A percentile compares a stretch with the other conserved stretches of the same genome.
Conservation (phyloP, 2,329 filamentous ascomycete genomes). For the Pseudogymnoascus sp. region DNA sequence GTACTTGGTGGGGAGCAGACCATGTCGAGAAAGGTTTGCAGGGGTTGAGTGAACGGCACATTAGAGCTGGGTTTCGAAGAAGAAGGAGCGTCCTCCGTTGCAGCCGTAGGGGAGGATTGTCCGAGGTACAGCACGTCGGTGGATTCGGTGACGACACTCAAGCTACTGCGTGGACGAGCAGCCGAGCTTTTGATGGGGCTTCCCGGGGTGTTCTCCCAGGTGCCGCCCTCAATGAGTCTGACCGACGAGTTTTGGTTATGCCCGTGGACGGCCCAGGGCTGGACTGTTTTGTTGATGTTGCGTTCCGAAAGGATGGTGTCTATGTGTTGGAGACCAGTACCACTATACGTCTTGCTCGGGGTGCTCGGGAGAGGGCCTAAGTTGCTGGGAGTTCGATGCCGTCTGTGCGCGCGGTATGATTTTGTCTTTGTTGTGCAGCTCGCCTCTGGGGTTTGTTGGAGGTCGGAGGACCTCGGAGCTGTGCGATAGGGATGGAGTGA, state of each 20-base stretch:
- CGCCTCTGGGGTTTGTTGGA: neutral
- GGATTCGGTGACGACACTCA: constrained; percentile 17
- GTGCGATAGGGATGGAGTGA: neutral
- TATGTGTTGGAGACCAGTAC: neutral
- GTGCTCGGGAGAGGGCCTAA: constrained; percentile 12
- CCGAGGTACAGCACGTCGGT: constrained; percentile 14
- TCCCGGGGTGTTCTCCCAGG: constrained; percentile 10
- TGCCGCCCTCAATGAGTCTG: constrained; percentile 19
- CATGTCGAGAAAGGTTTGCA: neutral
- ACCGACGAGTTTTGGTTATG: neutral
- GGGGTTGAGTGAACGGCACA: neutral
- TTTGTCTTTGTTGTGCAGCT: neutral
- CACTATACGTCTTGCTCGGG: constrained; percentile 2
- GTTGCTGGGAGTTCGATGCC: neutral
- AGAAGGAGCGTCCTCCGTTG: neutral
- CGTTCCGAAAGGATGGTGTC: constrained; percentile 11
- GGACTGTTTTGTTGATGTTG: neutral
- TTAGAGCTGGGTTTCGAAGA: neutral
- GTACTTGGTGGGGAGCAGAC: neutral
- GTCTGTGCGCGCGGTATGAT: neutral
- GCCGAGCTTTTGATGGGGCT: constrained; percentile 10
- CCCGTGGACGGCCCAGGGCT: neutral
- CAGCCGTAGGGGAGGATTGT: neutral
- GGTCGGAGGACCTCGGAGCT: neutral
- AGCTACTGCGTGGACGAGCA: constrained; percentile 13